Base-by-base conservation (phyloP, 768 basidiomycete genomes). In the Termitomyces sp. region DNA sequence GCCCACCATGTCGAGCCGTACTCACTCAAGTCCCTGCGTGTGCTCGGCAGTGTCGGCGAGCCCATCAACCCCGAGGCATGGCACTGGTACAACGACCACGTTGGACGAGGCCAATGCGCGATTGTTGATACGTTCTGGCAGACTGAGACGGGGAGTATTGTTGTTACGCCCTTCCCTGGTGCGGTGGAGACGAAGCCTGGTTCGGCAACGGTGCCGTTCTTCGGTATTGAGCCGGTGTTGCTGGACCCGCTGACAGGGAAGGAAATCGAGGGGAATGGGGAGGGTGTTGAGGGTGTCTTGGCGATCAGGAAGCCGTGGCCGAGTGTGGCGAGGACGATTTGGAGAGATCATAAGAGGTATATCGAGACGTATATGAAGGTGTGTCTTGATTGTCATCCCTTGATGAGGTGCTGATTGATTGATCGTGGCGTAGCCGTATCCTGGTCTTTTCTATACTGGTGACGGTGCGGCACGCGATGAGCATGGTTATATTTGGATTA, bases 41-140 rank as follows among this genome's bases (percentile, higher is more conserved):
- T 97, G 7, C 77, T 99, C 39, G 96, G 97, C 24, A 88, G 82
- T 58, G 97, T 98, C 45, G 97, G 96, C 55, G 97, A 99, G 76
- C 97, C 97, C 1, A 98, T 99, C 79, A 98, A 98, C 74, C 95
- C 95, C 27, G 96, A 98, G 72, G 96, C 96, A 12, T 98, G 97
- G 96, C 84, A 95, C 66, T 98, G 96, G 96, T 97, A 95, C 75
- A 94, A 96, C 72, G 94, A 97, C 68, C 85, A 93, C 68, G 95
- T 97, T 54, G 97, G 96, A 10, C 82, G 83, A 67, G 79, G 74
- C 63, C 82, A 98, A 71, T 95, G 93, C 69, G 93, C 96, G 6
- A 87, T 98, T 63, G 95, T 96, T 42, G 95, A 97, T 74, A 96
- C 93, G 4, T 95, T 86, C 75, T 95, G 92, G 93, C 95, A 98